Evolutionary conservation across 768 basidiomycete genomes (phyloP), one percentile per base, ranked within the genome.

Genomic region (Psilocybe subaeruginosa): DNA sequence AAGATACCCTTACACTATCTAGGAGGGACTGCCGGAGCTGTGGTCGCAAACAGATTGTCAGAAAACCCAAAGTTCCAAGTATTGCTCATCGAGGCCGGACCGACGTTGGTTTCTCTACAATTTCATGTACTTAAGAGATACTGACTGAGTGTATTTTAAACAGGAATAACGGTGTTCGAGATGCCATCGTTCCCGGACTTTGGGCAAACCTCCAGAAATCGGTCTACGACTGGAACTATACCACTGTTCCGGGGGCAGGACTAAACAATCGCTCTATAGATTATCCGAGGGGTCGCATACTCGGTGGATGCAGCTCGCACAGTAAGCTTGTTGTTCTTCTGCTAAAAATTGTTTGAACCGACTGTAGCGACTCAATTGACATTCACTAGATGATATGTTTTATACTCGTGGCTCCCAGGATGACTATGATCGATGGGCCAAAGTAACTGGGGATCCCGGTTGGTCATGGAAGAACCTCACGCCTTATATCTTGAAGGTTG

Each of bases 11-110:
- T n/a, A 3, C 23, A 17, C 6, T 9, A 29, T 35, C 8, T 55
- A 71, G 78, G 72, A 19, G 85, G 85, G 14, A 85, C 84, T 29
- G 78, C 83, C 0, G 86, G 86, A 7, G 84, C 82, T 54, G 83
- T 79, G 0, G 70, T 87, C 14, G 85, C 85, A 0, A 77, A 82
- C 14, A 75, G 86, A 3, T 70, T 87, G 5, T 80, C 79, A 9
- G 85, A 86, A 65, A 72, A 85, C 60, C 78, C 80, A 0, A 66
- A 66, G 1, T 70, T 81, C 8, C 74, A 74, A 2, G 85, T 87
- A 0, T 71, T 85, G 12, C 65, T 88, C 8, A 69, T 87, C 8
- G 86, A 88, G 67, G 80, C 83, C 0, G 86, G 86, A 37, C 49
- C 54, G 1, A 47, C 52, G 59, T 60, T 5, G 52, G 51, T 54